phyloP scores from a whole-genome alignment of 2,329 filamentous ascomycete species.

The Clathrospora elynae region DNA sequence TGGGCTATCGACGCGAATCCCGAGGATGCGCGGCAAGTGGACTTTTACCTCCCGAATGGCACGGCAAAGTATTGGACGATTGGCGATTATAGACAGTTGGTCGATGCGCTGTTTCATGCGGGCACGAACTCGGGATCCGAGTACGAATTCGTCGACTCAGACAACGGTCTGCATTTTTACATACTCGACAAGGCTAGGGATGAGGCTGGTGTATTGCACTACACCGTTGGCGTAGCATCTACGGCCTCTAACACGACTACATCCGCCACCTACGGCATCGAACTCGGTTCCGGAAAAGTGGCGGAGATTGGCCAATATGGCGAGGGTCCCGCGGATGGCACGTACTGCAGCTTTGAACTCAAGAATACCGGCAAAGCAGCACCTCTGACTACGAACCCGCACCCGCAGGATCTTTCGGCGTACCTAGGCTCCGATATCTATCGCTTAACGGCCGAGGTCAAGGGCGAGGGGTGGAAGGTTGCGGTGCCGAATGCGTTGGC shows the following conservation, averaged over 20 bases:
- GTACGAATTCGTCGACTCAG: conserved; percentile 56
- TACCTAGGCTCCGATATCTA: conserved; percentile 56
- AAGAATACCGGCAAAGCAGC: conserved; percentile 52
- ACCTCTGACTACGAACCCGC: conserved; percentile 18
- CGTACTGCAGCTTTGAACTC: conserved; percentile 56
- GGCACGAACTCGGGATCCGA: conserved; percentile 59
- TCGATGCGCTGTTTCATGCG: conserved; percentile 61
- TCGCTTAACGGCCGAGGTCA: conserved; percentile 52
- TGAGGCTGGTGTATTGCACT: conserved; percentile 53
- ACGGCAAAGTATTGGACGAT: conserved; percentile 55
- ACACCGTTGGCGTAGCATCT: conserved; percentile 56
- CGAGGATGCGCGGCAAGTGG: conserved; percentile 57
- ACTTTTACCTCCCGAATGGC: conserved; percentile 58
- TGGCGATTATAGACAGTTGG: conserved; percentile 60
- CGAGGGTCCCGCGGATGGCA: conserved; percentile 39
- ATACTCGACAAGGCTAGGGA: conserved; percentile 54
- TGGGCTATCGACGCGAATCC: conserved; percentile 63
- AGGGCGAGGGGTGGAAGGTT: conserved; percentile 55
- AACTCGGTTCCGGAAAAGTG: conserved; percentile 37
- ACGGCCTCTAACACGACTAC: conserved; percentile 45
- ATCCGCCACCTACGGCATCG: conserved; percentile 44
- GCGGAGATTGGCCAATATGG: conserved; percentile 18
- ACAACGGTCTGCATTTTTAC: conserved; percentile 59
- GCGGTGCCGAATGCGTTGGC: conserved; percentile 50
- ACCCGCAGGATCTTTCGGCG: conserved; percentile 46